These are phyloP conservation scores for Neophaeococcomyces aloes DNA, from an alignment of 2,329 filamentous ascomycete genomes.

Conservation along the genomic window DNA sequence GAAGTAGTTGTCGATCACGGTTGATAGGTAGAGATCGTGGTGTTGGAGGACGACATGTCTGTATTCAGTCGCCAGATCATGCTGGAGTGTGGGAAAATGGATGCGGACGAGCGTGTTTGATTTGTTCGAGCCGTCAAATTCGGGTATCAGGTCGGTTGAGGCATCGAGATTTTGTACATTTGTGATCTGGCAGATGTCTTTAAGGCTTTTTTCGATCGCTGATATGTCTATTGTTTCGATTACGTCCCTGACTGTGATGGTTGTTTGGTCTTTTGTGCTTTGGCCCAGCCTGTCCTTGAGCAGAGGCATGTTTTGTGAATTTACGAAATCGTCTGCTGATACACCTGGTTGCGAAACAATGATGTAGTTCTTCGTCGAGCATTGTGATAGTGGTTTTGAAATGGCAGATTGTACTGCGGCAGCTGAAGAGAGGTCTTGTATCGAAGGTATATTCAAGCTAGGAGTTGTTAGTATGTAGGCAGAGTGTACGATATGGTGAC, in stretches of 20 bases:
- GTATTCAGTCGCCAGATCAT: background rate
- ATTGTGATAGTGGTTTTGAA: constrained; percentile 45
- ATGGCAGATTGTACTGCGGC: constrained; percentile 35
- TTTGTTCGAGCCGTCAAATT: constrained; percentile 11
- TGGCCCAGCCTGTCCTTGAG: constrained; percentile 12
- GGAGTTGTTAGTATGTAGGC: background rate
- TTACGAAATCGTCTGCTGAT: constrained; percentile 56
- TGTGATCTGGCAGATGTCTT: constrained; percentile 39
- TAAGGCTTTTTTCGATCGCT: constrained; percentile 33
- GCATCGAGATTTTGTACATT: constrained; percentile 35
- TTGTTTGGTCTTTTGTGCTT: constrained; percentile 41
- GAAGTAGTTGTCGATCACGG: constrained; percentile 18
- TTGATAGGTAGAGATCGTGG: constrained; percentile 1
- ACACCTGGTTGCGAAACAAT: constrained; percentile 68
- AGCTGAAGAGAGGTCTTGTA: constrained; percentile 27
- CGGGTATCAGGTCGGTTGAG: constrained; percentile 23
- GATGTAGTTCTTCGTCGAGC: constrained; percentile 66
- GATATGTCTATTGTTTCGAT: constrained; percentile 38
- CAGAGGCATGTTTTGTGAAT: constrained; percentile 42
- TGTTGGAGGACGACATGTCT: background rate
- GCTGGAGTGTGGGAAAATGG: constrained; percentile 31
- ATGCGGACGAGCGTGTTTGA: constrained; percentile 33
- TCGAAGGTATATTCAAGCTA: constrained; percentile 1
- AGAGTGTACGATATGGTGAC: constrained; percentile 23
- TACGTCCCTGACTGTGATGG: constrained; percentile 43